Conservation (phyloP, 148 eudicot genomes). For the Camellia lanceoleosa region DNA sequence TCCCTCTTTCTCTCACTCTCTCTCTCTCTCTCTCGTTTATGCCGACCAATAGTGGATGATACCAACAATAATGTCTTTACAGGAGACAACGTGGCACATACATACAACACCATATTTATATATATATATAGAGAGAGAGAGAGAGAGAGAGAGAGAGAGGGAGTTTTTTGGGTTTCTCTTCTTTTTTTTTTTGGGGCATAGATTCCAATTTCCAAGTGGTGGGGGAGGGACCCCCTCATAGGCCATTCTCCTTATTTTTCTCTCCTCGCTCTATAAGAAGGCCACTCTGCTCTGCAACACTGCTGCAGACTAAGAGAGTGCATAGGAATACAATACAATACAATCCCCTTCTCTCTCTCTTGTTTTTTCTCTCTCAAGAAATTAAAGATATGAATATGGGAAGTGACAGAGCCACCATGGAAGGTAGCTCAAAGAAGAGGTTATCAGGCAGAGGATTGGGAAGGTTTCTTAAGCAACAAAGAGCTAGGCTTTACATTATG, state of each 20-base stretch:
- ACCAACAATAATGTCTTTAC: not conserved
- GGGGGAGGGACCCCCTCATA: too few relatives aligned
- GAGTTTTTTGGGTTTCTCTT: not conserved
- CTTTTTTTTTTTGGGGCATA: too few relatives aligned
- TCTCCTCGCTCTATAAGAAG: not conserved
- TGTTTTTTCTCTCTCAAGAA: too few relatives aligned
- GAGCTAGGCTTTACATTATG: conserved; percentile 24
- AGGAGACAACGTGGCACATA: not conserved
- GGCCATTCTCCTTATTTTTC: not conserved
- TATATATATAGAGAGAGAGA: not conserved
- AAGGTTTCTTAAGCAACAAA: conserved; percentile 21
- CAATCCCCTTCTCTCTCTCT: not conserved
- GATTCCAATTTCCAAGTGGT: too few relatives aligned
- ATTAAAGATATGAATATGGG: not conserved
- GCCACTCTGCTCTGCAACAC: not conserved
- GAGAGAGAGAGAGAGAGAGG: not conserved
- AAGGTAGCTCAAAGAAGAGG: conserved; percentile 7
- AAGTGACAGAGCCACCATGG: not conserved
- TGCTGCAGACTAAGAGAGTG: too few relatives aligned
- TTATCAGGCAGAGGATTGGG: conserved; percentile 9
- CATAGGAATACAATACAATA: not conserved
- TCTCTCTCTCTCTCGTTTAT: too few relatives aligned
- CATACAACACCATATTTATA: not conserved
- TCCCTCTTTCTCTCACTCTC: too few relatives aligned
- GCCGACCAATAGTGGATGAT: conserved; percentile 12